phyloP scores from a whole-genome alignment of 2,329 filamentous ascomycete species.

The Colletotrichum sp. region DNA sequence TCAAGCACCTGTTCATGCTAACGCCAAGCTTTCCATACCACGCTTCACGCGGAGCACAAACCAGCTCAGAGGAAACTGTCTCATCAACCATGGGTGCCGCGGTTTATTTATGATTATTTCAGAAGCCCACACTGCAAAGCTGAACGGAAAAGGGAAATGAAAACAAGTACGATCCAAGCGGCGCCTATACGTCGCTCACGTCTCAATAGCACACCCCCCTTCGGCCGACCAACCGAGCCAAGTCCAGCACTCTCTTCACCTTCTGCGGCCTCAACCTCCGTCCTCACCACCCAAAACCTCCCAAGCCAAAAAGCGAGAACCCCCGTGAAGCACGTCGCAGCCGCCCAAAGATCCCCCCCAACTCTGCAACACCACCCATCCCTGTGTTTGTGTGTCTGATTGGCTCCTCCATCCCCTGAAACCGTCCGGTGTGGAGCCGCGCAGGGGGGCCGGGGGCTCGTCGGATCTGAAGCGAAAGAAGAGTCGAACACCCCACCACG shows the following conservation, averaged over 20 bases:
- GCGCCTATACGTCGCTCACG: slow-evolving; percentile 1
- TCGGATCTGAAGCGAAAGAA: slow-evolving; percentile 11
- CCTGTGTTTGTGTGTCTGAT: neutral
- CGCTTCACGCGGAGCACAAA: neutral
- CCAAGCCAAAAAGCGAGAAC: neutral
- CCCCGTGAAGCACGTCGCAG: neutral
- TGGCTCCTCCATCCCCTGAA: slow-evolving; percentile 5
- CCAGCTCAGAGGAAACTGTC: neutral
- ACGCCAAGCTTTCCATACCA: neutral
- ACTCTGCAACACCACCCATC: slow-evolving; percentile 1
- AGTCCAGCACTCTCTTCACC: neutral
- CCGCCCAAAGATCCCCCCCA: neutral
- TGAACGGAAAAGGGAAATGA: neutral
- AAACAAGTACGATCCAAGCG: neutral
- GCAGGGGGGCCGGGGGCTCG: neutral
- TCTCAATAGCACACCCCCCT: neutral
- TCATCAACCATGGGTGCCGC: neutral
- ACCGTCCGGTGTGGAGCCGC: neutral
- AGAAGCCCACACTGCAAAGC: no score
- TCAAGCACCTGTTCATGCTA: neutral
- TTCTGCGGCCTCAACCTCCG: neutral
- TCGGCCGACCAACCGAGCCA: neutral
- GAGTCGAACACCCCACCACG: neutral
- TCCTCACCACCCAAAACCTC: neutral
- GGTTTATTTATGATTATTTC: neutral